Base-by-base conservation (phyloP, 768 basidiomycete species). In the Tricholoma sp. region DNA sequence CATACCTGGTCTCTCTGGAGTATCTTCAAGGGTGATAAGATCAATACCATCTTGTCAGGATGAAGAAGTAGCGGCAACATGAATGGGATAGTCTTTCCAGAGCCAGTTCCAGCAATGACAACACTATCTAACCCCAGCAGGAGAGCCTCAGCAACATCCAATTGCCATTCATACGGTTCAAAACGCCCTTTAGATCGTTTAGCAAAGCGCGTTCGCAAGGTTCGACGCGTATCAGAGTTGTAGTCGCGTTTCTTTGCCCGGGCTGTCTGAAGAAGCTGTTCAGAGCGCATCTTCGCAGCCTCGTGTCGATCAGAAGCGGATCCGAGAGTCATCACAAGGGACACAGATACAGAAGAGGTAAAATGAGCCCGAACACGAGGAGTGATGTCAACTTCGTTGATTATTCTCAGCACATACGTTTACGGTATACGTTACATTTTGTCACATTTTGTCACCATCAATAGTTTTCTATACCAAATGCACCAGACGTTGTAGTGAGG, bases 81-180 rank as follows among this genome's bases (percentile, higher is more conserved):
- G 53, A 72, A 72, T 0, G 71, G 70, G 17, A 72, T 64, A 3
- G 71, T 72, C 53, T 73, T 73, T 28, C 72, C 72, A 1, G 63
- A 60, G 4, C 69, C 72, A n/a, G 70, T 70, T 15, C 69, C 70
- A 13, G 71, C 70, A 44, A 73, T 66, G 2, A 72, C 65, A 6
- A 66, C 52, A n/a, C 56, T 55, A 58, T 74, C 70, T 1, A 72
- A 60, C 0, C 68, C 66, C 0, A 73, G 53, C n/a, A 68, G 37
- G 7, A 72, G n/a, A 3, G 69, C 69, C 53, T 74, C 72, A 0
- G 68, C 52, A 2, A 68, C 65, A 55, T 75, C 71, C 2, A 74
- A 57, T 54, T 74, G 74, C 73, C 73, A 74, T 8, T 58, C 52
- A 59, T 72, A 63, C 12, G 66, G 52, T 5, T 20, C 41, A 24